Percentiles rank a stretch among this genome's conserved stretches.
These are phyloP conservation scores for Ophiostoma tasmaniense DNA, from an alignment of 2,329 filamentous ascomycete genomes.

Conservation along the genomic window DNA sequence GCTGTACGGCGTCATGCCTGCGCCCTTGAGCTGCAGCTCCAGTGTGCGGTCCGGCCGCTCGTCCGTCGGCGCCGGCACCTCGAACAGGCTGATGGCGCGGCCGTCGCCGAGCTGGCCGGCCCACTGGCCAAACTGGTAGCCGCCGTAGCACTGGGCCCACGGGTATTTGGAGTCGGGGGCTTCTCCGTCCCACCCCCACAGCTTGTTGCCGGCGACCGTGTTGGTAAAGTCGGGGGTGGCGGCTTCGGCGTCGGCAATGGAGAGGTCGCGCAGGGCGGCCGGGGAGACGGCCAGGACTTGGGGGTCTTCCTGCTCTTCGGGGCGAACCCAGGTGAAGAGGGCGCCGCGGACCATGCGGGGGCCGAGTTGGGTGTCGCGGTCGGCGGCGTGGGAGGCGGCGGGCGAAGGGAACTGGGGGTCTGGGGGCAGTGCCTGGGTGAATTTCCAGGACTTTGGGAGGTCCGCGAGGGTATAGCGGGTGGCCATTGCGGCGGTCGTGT, in stretches of 20 bases:
- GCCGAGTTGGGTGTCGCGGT: slow-evolving; percentile 58
- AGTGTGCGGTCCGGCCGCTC: slow-evolving; percentile 41
- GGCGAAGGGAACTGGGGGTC: slow-evolving; percentile 76
- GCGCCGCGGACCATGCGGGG: slow-evolving; percentile 80
- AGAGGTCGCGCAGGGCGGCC: slow-evolving; percentile 71
- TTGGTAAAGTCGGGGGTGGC: slow-evolving; percentile 65
- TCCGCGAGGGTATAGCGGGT: slow-evolving; percentile 38
- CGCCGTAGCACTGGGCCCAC: slow-evolving; percentile 97
- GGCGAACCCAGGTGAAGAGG: slow-evolving; percentile 83
- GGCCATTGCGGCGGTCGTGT: slow-evolving; percentile 21
- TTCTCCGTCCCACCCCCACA: slow-evolving; percentile 66
- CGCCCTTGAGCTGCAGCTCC: slow-evolving; percentile 90
- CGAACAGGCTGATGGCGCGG: slow-evolving; percentile 87
- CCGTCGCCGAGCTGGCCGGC: slow-evolving; percentile 94
- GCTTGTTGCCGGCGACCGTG: slow-evolving; percentile 71
- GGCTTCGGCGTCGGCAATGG: slow-evolving; percentile 60
- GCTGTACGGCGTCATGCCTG: slow-evolving; percentile 87
- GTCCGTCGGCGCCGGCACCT: slow-evolving; percentile 57
- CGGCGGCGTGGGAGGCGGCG: slow-evolving; percentile 68
- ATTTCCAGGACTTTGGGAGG: slow-evolving; percentile 57
- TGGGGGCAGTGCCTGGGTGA: slow-evolving; percentile 60
- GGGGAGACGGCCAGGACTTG: slow-evolving; percentile 76
- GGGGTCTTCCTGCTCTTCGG: slow-evolving; percentile 60
- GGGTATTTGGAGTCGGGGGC: slow-evolving; percentile 55
- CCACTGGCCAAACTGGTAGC: slow-evolving; percentile 75